Percentiles rank a stretch among this genome's conserved stretches.
Conservation (phyloP, 2,329 filamentous ascomycete genomes). For the Aspergillus fumigatus region DNA sequence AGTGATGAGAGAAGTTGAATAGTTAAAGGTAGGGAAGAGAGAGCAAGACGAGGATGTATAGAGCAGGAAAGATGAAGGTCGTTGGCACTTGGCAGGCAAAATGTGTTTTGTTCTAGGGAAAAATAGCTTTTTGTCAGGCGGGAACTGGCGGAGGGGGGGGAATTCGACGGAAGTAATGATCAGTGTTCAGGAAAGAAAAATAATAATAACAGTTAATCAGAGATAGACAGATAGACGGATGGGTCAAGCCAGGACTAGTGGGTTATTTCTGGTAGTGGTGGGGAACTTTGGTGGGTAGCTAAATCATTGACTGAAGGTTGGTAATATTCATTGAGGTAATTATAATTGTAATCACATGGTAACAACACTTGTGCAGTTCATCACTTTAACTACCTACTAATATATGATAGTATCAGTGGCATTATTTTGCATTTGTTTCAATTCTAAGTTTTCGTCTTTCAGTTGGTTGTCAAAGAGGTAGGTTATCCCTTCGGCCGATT, state of each 20-base stretch:
- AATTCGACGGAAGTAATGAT: neutral
- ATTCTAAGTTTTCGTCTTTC: neutral
- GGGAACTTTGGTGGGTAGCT: neutral
- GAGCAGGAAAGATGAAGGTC: conserved; percentile 8
- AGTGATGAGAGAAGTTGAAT: conserved; percentile 4
- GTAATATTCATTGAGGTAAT: neutral
- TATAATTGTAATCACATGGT: neutral
- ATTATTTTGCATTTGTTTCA: neutral
- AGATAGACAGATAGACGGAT: conserved; percentile 1
- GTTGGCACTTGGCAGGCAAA: conserved; percentile 3
- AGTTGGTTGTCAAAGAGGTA: neutral
- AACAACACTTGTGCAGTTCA: neutral
- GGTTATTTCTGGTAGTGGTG: neutral
- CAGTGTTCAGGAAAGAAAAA: neutral
- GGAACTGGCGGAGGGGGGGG: conserved; percentile 5
- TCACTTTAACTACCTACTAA: neutral
- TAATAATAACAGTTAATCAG: neutral
- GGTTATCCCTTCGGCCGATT: neutral
- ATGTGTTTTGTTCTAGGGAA: conserved; percentile 3
- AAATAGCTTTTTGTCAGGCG: conserved; percentile 7
- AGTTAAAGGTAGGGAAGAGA: conserved; percentile 14
- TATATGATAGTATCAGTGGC: neutral
- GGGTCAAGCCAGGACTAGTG: neutral
- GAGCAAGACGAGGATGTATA: conserved; percentile 20
- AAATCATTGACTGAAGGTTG: neutral